Percentiles rank a stretch among this genome's conserved stretches.
Evolutionary conservation across 2,329 filamentous ascomycete genomes (phyloP).

Genomic region (Cordyceps tenuipes): DNA sequence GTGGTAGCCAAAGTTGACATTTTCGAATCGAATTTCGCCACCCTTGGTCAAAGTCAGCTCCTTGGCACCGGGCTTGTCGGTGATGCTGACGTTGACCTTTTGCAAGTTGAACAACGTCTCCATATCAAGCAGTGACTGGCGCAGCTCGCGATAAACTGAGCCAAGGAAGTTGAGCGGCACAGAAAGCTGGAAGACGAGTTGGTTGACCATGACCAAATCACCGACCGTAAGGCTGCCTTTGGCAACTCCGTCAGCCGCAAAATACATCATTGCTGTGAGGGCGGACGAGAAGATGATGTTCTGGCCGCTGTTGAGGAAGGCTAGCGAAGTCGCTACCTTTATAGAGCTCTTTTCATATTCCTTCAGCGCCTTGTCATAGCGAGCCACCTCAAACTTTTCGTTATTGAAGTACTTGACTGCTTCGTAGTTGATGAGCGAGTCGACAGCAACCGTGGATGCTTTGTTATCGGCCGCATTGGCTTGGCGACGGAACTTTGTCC

Average conservation of each 20-base stretch:
- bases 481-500: slow-evolving; percentile 90
- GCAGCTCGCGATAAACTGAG: slow-evolving; percentile 92
- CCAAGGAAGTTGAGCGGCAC: slow-evolving; percentile 96
- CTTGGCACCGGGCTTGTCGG: slow-evolving; percentile 66
- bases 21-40: slow-evolving; percentile 88
- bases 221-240: slow-evolving; percentile 77
- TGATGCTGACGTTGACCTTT: slow-evolving; percentile 86
- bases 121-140: slow-evolving; percentile 95
- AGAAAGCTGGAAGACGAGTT: slow-evolving; percentile 95
- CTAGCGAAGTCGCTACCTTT: slow-evolving; percentile 89
- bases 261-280: slow-evolving; percentile 95
- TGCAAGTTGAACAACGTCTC: slow-evolving; percentile 96
- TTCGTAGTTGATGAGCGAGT: slow-evolving; percentile 97
- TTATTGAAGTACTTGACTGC: slow-evolving; percentile 99
- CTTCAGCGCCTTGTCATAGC: slow-evolving; percentile 80
- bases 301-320: slow-evolving; percentile 88
- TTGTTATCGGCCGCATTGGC: slow-evolving; percentile 95
- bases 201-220: slow-evolving; percentile 97
- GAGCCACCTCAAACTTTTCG: slow-evolving; percentile 83
- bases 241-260: slow-evolving; percentile 84
- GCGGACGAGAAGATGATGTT: slow-evolving; percentile 96
- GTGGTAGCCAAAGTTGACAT: slow-evolving; percentile 90
- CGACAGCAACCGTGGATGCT: slow-evolving; percentile 88
- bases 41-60: slow-evolving; percentile 64
- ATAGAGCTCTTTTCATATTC: slow-evolving; percentile 91